Conservation (phyloP, 2,329 filamentous ascomycete genomes). For the Tolypocladium endophyticum region DNA sequence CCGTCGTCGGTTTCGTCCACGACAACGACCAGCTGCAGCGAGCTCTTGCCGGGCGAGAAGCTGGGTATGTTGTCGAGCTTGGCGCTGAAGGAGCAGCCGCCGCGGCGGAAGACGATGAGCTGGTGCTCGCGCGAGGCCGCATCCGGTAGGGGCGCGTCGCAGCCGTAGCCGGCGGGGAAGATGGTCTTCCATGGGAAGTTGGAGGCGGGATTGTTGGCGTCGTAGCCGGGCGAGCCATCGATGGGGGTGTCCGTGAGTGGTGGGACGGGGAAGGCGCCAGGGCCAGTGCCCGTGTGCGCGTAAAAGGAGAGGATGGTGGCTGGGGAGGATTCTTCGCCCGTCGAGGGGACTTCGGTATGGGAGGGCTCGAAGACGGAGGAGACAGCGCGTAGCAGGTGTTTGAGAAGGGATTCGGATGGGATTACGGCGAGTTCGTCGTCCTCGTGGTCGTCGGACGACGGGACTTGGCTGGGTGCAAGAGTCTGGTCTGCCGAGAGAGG, state of each 20-base stretch:
- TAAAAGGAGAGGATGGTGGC: constrained; percentile 37
- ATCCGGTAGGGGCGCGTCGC: constrained; percentile 46
- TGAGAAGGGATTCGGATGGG: constrained; percentile 30
- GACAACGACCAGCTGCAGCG: constrained; percentile 73
- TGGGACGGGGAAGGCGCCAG: constrained; percentile 59
- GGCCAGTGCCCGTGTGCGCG: constrained; percentile 41
- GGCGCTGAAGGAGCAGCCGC: constrained; percentile 71
- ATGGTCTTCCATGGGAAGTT: constrained; percentile 58
- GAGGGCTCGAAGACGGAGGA: constrained; percentile 31
- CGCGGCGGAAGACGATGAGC: constrained; percentile 71
- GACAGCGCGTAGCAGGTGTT: constrained; percentile 34
- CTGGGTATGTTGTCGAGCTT: constrained; percentile 82
- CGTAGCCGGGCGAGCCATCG: constrained; percentile 29
- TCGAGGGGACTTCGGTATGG: constrained; percentile 16
- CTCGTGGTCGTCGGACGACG: neutral
- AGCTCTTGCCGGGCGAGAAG: constrained; percentile 48
- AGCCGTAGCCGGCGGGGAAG: constrained; percentile 61
- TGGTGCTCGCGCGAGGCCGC: constrained; percentile 49
- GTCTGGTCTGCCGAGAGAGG: constrained; percentile 8
- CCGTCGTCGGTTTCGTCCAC: constrained; percentile 36
- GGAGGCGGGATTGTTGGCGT: constrained; percentile 21
- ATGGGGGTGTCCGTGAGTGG: constrained; percentile 47
- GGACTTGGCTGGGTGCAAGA: neutral
- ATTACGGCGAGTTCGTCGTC: constrained; percentile 3
- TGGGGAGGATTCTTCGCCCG: constrained; percentile 16